These are phyloP conservation scores for Globisporangium uncinulatum DNA, from an alignment of 352 stramenopile species.

Conservation along the genomic window DNA sequence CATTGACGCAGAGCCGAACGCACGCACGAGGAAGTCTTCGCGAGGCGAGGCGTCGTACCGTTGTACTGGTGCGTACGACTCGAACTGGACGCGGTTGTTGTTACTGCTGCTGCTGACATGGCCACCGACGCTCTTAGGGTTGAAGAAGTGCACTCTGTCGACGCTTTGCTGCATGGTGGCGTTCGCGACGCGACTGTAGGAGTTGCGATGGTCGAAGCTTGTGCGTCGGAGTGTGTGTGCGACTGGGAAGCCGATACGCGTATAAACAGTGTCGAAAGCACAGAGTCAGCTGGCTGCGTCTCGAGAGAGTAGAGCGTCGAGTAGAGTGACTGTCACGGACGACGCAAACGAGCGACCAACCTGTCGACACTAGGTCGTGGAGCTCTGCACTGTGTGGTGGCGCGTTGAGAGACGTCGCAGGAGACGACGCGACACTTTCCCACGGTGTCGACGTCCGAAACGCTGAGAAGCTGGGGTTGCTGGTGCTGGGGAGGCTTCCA, in stretches of 20 bases:
- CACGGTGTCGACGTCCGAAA: background rate
- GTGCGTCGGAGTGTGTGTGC: background rate
- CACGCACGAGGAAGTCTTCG: constrained; percentile 66
- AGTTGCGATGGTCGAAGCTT: background rate
- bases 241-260: background rate
- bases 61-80: background rate
- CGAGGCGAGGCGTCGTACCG: constrained; percentile 46
- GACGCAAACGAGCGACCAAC: background rate
- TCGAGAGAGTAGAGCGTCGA: background rate
- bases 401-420: constrained; percentile 7
- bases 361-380: background rate
- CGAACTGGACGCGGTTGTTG: background rate
- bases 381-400: background rate
- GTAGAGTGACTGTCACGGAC: too few relatives aligned
- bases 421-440: constrained; percentile 8
- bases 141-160: background rate
- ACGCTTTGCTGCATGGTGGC: background rate
- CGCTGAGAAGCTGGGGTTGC: background rate
- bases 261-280: background rate
- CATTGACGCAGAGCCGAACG: constrained; percentile 54
- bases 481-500: constrained; percentile 21
- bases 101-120: background rate
- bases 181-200: background rate
- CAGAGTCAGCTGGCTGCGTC: background rate
- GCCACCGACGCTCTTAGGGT: background rate